Evolutionary conservation across 2,329 filamentous ascomycete species (phyloP).

Genomic region (Nothophoma quercina): DNA sequence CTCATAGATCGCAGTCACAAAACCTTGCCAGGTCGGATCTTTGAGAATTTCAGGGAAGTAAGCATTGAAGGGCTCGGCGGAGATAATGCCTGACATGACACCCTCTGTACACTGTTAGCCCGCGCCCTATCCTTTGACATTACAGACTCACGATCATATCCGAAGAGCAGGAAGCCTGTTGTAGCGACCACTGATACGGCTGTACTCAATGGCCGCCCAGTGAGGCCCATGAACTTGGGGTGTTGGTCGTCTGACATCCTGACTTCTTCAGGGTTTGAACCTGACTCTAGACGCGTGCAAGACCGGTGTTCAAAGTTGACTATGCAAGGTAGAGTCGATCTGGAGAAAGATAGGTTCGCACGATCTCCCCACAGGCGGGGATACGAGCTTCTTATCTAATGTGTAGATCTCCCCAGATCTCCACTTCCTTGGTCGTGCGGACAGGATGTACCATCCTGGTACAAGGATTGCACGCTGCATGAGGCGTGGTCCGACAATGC

Average conservation of each 20-base stretch:
- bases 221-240: conserved; percentile 42
- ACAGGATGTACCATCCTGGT: conserved; percentile 8
- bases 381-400: conserved; percentile 3
- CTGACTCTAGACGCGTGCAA: not conserved
- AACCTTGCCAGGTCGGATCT: conserved; percentile 59
- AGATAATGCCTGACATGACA: conserved; percentile 50
- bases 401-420: conserved; percentile 7
- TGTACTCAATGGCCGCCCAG: conserved; percentile 33
- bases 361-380: not conserved
- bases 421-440: conserved; percentile 3
- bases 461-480: conserved; percentile 19
- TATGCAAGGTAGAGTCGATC: not conserved
- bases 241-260: conserved; percentile 25
- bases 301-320: not conserved
- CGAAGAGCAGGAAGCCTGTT: conserved; percentile 43
- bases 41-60: conserved; percentile 51
- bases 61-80: conserved; percentile 41
- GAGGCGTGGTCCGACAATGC: conserved; percentile 13
- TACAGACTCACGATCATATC: conserved; percentile 44
- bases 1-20: conserved; percentile 62
- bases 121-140: no score
- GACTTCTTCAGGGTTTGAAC: not conserved
- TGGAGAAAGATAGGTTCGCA: not conserved
- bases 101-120: conserved; percentile 33
- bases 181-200: conserved; percentile 42